These are phyloP conservation scores for Solanum pinnatisectum DNA, from an alignment of 257 asterid species.

Conservation along the genomic window DNA sequence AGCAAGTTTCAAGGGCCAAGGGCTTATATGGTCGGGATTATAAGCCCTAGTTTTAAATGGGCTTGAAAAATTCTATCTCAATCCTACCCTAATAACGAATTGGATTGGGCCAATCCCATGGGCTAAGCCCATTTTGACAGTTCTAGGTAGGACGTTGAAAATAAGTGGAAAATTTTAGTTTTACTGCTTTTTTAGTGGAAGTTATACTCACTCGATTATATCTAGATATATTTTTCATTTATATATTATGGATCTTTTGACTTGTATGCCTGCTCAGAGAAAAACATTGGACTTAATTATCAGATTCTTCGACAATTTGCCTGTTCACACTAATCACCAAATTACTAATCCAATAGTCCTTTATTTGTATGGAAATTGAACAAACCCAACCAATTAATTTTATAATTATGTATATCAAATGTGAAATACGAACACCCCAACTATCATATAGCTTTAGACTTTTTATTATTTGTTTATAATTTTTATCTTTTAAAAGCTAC, in stretches of 20 bases:
- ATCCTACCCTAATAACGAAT: no score
- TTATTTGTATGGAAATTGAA: not conserved
- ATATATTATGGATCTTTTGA: not conserved
- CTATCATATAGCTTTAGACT: not conserved
- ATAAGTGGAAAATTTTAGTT: not conserved
- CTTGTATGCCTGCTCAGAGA: not conserved
- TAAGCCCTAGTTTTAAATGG: no score
- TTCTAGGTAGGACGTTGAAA: not conserved
- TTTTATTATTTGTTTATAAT: not conserved
- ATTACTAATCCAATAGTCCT: not conserved
- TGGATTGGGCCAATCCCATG: no score
- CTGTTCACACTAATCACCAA: conserved; percentile 8
- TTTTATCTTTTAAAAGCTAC: not conserved
- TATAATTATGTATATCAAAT: not conserved
- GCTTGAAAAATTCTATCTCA: no score
- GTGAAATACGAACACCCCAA: not conserved
- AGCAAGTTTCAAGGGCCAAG: no score
- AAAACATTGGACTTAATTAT: not conserved
- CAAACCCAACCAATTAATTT: not conserved
- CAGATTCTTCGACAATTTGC: conserved; percentile 13
- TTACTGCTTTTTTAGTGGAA: not conserved
- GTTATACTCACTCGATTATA: not conserved
- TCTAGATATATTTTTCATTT: not conserved
- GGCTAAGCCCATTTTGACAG: no score
- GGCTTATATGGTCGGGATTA: no score